phyloP scores from a whole-genome alignment of 352 stramenopile genomes.

The Hyaloperonospora brassicae region DNA sequence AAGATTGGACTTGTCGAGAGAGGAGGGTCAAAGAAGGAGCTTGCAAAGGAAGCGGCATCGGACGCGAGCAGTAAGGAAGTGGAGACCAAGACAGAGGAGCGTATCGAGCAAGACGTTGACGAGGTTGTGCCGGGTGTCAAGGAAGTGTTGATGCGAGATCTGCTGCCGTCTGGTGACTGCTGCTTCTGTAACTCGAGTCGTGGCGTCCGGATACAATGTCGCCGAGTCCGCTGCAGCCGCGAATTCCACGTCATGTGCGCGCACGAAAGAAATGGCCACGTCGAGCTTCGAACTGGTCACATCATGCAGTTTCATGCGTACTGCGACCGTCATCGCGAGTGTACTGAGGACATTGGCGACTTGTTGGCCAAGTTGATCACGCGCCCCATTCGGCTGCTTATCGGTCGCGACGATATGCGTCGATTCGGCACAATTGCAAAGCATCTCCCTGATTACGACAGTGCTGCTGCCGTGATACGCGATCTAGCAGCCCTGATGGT shows the following conservation, averaged over 20 bases:
- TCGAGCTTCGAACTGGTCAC: conserved; percentile 29
- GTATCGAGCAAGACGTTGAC: conserved; percentile 7
- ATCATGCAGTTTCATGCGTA: conserved; percentile 54
- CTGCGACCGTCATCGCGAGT: conserved; percentile 50
- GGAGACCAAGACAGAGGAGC: conserved; percentile 5
- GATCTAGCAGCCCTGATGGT: conserved; percentile 41
- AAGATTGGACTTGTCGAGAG: too few relatives aligned
- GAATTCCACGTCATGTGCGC: conserved; percentile 67
- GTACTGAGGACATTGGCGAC: conserved; percentile 30
- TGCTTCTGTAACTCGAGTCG: conserved; percentile 37
- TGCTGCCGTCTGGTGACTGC: conserved; percentile 24
- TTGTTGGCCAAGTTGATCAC: conserved; percentile 50
- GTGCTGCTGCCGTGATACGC: conserved; percentile 31
- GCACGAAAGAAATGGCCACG: conserved; percentile 29
- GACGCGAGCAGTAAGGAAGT: conserved; percentile 5
- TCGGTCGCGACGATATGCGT: conserved; percentile 45
- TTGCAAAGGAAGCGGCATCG: conserved; percentile 11
- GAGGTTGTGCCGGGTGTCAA: conserved; percentile 5
- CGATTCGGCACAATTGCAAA: conserved; percentile 39
- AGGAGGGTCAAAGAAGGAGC: conserved; percentile 9
- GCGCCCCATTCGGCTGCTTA: conserved; percentile 37
- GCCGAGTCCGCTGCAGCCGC: conserved; percentile 35
- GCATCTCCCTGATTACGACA: conserved; percentile 31
- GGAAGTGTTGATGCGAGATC: conserved; percentile 15
- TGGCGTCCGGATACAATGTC: conserved; percentile 55